A percentile compares a stretch with the other conserved stretches of the same genome.
These are phyloP conservation scores for Nannochloris sp. DNA, from an alignment of 139 green algal species.

Conservation along the genomic window DNA sequence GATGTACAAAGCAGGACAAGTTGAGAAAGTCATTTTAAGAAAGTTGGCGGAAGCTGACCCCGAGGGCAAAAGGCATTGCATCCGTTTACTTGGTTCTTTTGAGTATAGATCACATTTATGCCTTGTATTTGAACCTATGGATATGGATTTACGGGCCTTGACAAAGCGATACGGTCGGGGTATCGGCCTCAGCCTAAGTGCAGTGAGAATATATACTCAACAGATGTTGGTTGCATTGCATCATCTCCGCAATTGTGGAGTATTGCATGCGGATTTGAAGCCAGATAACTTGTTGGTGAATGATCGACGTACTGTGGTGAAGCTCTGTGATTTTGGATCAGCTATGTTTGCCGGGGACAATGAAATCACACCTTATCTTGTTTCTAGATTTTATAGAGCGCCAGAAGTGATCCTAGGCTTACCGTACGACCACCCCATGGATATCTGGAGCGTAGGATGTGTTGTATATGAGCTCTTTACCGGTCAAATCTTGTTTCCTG, in stretches of 20 bases:
- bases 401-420: conserved; percentile 95
- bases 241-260: conserved; percentile 68
- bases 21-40: conserved; percentile 73
- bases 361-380: conserved; percentile 95
- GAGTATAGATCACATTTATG: conserved; percentile 93
- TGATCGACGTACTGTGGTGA: conserved; percentile 61
- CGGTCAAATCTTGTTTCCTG: conserved; percentile 92
- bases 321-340: conserved; percentile 91
- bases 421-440: conserved; percentile 84
- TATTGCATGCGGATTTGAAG: conserved; percentile 99
- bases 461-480: conserved; percentile 98
- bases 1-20: conserved; percentile 67
- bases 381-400: conserved; percentile 92
- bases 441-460: conserved; percentile 94
- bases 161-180: conserved; percentile 95
- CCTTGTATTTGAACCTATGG: conserved; percentile 90
- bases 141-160: conserved; percentile 86
- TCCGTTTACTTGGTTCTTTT: conserved; percentile 85
- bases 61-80: conserved; percentile 80
- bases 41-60: conserved; percentile 76
- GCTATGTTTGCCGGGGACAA: conserved; percentile 94
- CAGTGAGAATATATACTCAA: conserved; percentile 80
- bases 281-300: conserved; percentile 99
- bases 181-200: conserved; percentile 86
- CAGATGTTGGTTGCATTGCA: conserved; percentile 92